Conservation (phyloP, 805 yeast species). For the Lipomyces spencermartinsiae region DNA sequence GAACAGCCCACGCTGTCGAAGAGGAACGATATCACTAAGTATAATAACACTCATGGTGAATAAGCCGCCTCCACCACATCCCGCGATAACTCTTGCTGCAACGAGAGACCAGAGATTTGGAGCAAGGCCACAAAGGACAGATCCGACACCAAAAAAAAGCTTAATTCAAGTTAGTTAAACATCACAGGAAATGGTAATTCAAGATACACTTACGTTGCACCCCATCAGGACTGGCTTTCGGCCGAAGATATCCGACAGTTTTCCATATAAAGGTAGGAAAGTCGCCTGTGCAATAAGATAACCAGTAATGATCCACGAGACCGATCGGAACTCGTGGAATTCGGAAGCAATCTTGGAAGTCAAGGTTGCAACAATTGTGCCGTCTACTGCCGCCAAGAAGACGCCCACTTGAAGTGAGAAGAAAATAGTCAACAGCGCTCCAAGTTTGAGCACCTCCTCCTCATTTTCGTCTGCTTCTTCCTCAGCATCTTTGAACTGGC, state of each 20-base stretch:
- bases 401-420: conserved; percentile 48
- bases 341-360: conserved; percentile 64
- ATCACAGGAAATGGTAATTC: conserved; percentile 2
- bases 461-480: conserved; percentile 17
- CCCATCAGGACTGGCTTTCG: conserved; percentile 51
- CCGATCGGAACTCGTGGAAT: conserved; percentile 57
- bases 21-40: conserved; percentile 73
- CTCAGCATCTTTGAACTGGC: conserved; percentile 19
- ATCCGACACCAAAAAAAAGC: conserved; percentile 55
- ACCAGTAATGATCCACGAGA: conserved; percentile 78
- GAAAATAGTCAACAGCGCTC: conserved; percentile 28
- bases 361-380: conserved; percentile 61
- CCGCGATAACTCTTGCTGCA: conserved; percentile 67
- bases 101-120: conserved; percentile 45
- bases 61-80: conserved; percentile 89
- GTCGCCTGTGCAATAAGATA: conserved; percentile 73
- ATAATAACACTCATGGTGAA: conserved; percentile 75
- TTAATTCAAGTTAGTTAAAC: conserved; percentile 43
- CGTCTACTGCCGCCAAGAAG: conserved; percentile 57
- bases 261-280: conserved; percentile 78
- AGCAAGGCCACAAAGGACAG: conserved; percentile 56
- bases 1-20: conserved; percentile 76
- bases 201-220: conserved; percentile 49
- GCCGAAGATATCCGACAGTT: conserved; percentile 65
- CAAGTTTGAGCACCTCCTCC: conserved; percentile 19